Evolutionary conservation across 331 rosid genomes (phyloP).

Genomic region (Dryas integrifolia): DNA sequence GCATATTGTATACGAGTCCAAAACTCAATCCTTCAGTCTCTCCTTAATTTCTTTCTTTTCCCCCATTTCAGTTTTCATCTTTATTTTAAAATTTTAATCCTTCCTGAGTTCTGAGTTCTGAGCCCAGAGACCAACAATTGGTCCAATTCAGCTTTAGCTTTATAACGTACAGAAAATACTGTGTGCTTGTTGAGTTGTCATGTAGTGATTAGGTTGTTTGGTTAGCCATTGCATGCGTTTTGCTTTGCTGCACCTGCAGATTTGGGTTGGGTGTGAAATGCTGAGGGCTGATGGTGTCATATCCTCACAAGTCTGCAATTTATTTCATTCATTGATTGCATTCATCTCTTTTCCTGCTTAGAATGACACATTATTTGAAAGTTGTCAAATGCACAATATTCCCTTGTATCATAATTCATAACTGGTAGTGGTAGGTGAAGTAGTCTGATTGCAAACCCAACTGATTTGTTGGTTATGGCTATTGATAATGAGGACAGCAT

Average conservation of each 20-base stretch:
- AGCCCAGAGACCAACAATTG: no score
- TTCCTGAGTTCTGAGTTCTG: not conserved
- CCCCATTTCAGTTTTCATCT: conserved; percentile 32
- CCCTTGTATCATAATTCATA: no score
- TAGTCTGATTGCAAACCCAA: not conserved
- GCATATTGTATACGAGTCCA: not conserved
- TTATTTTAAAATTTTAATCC: not conserved
- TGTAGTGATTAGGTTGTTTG: not conserved
- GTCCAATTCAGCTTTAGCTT: not conserved
- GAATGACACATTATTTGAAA: conserved; percentile 4
- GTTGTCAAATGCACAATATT: not conserved
- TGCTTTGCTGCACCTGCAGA: not conserved
- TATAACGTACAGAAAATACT: conserved; percentile 3
- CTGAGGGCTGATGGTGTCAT: not conserved
- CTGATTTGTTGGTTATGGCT: no score
- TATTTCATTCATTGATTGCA: not conserved
- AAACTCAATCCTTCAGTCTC: not conserved
- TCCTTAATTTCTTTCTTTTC: not conserved
- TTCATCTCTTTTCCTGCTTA: not conserved
- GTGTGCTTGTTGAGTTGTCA: conserved; percentile 4
- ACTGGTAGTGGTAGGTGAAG: not conserved
- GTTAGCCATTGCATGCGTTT: not conserved
- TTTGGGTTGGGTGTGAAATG: not conserved
- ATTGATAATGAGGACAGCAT: no score
- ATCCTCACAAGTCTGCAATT: not conserved